Base-by-base conservation (phyloP, 345 rosid species). In the Cochlearia excelsa region DNA sequence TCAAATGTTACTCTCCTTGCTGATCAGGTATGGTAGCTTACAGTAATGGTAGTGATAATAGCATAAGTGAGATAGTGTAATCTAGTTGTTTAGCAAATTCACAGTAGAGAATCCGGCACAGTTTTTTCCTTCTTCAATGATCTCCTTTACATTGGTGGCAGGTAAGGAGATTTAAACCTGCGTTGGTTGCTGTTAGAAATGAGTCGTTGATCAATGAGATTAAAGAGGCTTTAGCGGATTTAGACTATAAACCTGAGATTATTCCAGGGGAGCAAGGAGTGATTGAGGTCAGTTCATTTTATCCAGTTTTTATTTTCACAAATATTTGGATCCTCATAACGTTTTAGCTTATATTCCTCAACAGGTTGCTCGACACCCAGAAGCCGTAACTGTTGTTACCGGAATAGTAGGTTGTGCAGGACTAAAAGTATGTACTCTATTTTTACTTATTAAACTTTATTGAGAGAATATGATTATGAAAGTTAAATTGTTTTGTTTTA, bases 321-420 rank as follows among this genome's bases (percentile, higher is more conserved):
- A 10, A 9, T 0, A 23, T 28, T 41, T 38, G 26, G 5, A 46
- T 30, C 27, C 31, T 72, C 40, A 39, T 67, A 2, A 4, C 11
- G 4, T 40, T 45, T 69, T 52, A 71, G 35, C 55, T 45, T 61
- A 43, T 49, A 30, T 62, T 47, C 60, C 31, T 66, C 66, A 74
- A 59, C 78, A 92, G 93, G 98, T 84, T 63, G 97, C 99, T 4
- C 94, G 94, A 57, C 92, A 93, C 67, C 88, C 86, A 6, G 92
- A 93, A 72, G 97, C 95, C 63, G 94, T 78, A 55, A 86, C 81
- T 26, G 95, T 89, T 41, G 94, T 93, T 65, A 89, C 97, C 1
- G 99, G 97, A 59, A 93, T 93, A 51, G 99, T 89, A 23, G 99
- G 99, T 51, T 93, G 99, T 74, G 99, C 99, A 1, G 99, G 99